phyloP scores from a whole-genome alignment of 768 basidiomycete genomes.

The Lentinula detonsa region DNA sequence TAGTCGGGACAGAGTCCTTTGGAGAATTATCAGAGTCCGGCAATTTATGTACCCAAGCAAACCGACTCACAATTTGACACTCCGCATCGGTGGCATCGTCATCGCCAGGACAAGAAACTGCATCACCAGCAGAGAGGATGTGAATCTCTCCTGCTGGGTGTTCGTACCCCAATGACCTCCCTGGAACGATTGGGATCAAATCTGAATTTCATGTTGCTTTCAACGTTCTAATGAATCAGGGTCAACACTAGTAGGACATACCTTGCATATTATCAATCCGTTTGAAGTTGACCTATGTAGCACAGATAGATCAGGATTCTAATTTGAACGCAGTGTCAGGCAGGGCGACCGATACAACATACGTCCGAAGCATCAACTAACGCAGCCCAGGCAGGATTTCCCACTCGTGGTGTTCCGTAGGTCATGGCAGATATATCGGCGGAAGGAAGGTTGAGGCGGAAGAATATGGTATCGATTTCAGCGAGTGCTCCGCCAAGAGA shows the following conservation, averaged over 20 bases:
- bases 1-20: conserved; percentile 21
- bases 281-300: conserved; percentile 26
- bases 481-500: conserved; percentile 28
- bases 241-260: conserved; percentile 3
- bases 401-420: conserved; percentile 5
- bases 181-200: conserved; percentile 21
- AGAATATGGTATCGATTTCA: conserved; percentile 25
- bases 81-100: conserved; percentile 39
- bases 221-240: neutral
- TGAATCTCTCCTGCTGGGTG: conserved; percentile 25
- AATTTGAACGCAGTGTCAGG: conserved; percentile 32
- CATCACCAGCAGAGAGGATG: conserved; percentile 28
- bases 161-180: conserved; percentile 16
- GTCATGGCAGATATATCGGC: conserved; percentile 6
- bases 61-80: conserved; percentile 26
- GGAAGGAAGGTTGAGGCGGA: conserved; percentile 24
- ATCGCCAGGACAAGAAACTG: conserved; percentile 39
- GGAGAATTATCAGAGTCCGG: neutral
- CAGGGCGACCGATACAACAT: conserved; percentile 24
- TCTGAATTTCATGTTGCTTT: conserved; percentile 12
- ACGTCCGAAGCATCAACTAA: conserved; percentile 4
- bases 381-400: conserved; percentile 2
- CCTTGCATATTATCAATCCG: conserved; percentile 33
- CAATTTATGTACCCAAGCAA: neutral
- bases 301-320: neutral